Evolutionary conservation across 2,329 filamentous ascomycete genomes (phyloP).

Genomic region (Fusarium nodosum): DNA sequence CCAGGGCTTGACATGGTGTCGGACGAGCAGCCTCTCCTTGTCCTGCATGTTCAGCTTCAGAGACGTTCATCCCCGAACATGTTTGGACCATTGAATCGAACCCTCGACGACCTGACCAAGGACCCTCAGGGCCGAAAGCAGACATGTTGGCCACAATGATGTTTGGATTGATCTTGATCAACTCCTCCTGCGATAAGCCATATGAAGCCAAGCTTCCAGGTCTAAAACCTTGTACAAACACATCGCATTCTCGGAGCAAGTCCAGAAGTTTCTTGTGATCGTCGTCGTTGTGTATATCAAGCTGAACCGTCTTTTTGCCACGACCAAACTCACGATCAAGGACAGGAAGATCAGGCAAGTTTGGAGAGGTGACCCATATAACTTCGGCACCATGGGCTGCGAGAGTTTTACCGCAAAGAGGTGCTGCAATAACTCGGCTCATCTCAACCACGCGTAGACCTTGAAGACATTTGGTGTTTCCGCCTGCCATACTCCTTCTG

Average conservation of each 20-base stretch:
- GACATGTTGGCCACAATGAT: constrained; percentile 66
- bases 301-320: constrained; percentile 73
- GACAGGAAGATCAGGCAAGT: constrained; percentile 73
- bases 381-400: constrained; percentile 80
- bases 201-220: constrained; percentile 65
- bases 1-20: constrained; percentile 68
- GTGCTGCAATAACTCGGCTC: constrained; percentile 79
- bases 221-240: constrained; percentile 74
- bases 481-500: neutral
- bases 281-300: constrained; percentile 67
- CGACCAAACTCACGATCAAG: constrained; percentile 76
- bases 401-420: constrained; percentile 74
- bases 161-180: constrained; percentile 57
- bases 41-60: constrained; percentile 63
- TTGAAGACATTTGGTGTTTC: constrained; percentile 55
- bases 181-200: constrained; percentile 55
- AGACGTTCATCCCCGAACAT: constrained; percentile 67
- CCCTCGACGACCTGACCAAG: constrained; percentile 59
- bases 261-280: constrained; percentile 67
- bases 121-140: constrained; percentile 64
- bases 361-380: constrained; percentile 75
- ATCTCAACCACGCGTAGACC: constrained; percentile 79
- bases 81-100: constrained; percentile 68
- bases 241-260: constrained; percentile 70
- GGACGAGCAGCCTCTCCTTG: constrained; percentile 57